Base-by-base conservation (phyloP, 148 eudicot genomes). In the Amaranthus palmeri region DNA sequence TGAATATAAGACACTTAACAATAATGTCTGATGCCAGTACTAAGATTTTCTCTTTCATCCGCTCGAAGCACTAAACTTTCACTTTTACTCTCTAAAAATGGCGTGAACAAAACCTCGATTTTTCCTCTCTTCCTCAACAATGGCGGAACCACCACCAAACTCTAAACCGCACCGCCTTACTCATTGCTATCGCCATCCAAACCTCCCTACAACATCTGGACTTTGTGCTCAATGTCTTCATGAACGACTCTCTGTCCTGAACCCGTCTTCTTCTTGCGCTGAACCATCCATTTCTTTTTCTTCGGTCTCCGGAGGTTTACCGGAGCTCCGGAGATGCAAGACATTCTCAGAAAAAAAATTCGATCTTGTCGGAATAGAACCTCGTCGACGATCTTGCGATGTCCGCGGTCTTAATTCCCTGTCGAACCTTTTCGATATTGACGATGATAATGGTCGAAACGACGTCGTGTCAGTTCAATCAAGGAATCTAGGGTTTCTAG, bases 231-330 rank as follows among this genome's bases (percentile, higher is more conserved):
- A 85, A 1, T 90, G 96, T 77, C 83, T 95, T 60, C 96, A 83
- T 15, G 92, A 95, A 10, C 96, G 97, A 58, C 96, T 95, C 82
- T 83, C 96, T 58, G 81, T 83, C 65, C 88, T 93, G 71, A 83
- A 77, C 70, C 81, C 88, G 1, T 56, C 78, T 57, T 40, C 83
- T 12, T 50, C 87, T 43, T 42, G 84, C 68, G 5, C 76, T 63
- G 58, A 74, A 71, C 36, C 48, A 48, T 51, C 79, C 7, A 36
- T 60, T 41, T 13, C 78, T 14, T n/a, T 75, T 60, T 13, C 69
- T 18, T 11, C 67, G 36, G 1, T 25, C 15, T 25, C 70, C 49
- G 72, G 68, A 54, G 42, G 46, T 8, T 53, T 45, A 54, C 84
- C 91, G 76, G 92, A 91, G 83, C 88, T 95, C 54, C 93, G 89